Evolutionary conservation across 352 stramenopile species (phyloP), one percentile per base, ranked within the genome.

Genomic region (Phytopythium sindhum): DNA sequence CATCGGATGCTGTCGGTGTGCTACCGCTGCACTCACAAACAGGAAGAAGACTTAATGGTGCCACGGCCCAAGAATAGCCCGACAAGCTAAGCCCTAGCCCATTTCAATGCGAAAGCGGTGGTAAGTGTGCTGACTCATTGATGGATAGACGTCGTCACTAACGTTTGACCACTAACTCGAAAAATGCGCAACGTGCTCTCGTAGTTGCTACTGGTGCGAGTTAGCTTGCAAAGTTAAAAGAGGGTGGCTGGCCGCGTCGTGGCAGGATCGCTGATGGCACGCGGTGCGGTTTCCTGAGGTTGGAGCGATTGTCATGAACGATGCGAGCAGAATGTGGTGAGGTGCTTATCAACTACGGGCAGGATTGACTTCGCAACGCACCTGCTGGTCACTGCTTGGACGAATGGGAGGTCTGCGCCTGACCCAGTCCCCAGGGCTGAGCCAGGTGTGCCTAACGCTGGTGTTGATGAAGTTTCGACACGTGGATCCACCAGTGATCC

Each of bases 221-320:
- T n/a, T 66, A 81, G 24, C 14, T 60, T 14, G 72, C 59, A 29
- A 83, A 83, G 63, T 83, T 81, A 44, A 83, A 83, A 29, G 53
- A 57, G 41, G 73, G 65, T 12, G 58, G 64, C 53, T 75, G 70
- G 6, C 68, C 73, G 52, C 74, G 74, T 23, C 76, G 71, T 2
- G 66, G 69, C 3, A 81, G 37, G 35, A 84, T 67, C n/a, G 64
- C 70, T 2, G 72, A 58, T 23, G 66, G 57, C 31, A 84, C 65
- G 23, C 69, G 71, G 26, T 81, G 69, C 0, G 76, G 75, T 57
- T 81, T 81, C 53, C 65, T 75, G 15, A 39, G 41, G 35, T 67
- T 26, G 23, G 48, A 0, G 47, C 1, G 35, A 24, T 35, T 35
- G 17, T 23, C 23, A 11, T 21, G 24, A 7, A 53, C 23, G 24